A percentile compares a stretch with the other conserved stretches of the same genome.
These are phyloP conservation scores for Mimosa bimucronata DNA, from an alignment of 306 rosid species.

Conservation along the genomic window DNA sequence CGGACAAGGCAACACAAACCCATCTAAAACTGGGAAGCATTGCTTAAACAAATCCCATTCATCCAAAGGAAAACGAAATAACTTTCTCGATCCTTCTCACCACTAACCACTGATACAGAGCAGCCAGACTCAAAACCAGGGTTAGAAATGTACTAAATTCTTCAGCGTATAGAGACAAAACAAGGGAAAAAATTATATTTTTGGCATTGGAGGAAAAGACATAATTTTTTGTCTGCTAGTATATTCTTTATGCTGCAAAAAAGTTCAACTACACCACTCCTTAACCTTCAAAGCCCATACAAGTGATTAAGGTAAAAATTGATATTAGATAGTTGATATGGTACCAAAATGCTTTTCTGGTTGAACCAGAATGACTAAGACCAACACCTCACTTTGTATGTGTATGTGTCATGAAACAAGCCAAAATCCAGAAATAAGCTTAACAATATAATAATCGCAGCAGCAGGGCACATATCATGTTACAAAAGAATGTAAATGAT, in stretches of 20 bases:
- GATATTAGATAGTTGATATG: not conserved
- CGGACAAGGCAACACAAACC: not conserved
- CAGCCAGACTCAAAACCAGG: not conserved
- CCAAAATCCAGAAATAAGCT: slow-evolving; percentile 17
- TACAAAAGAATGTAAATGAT: slow-evolving; percentile 15
- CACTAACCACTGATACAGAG: not conserved
- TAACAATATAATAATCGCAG: not conserved
- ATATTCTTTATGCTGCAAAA: not conserved
- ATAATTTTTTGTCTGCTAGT: not conserved
- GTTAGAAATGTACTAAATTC: not conserved
- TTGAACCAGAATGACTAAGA: not conserved
- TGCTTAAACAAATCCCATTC: not conserved
- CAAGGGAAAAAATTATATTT: not conserved
- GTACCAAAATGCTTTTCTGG: not conserved
- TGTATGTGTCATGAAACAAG: not conserved
- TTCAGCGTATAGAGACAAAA: not conserved
- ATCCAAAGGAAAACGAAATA: not conserved
- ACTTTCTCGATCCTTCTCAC: not conserved
- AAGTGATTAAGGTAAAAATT: not conserved
- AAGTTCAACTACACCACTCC: no score
- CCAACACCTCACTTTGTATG: not conserved
- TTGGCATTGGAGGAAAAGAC: no score
- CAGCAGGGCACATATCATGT: not conserved
- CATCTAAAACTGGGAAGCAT: not conserved
- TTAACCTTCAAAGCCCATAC: not conserved